Evolutionary conservation across 2,329 filamentous ascomycete genomes (phyloP), one percentile per base, ranked within the genome.

Genomic region (Aspergillus neoniger): DNA sequence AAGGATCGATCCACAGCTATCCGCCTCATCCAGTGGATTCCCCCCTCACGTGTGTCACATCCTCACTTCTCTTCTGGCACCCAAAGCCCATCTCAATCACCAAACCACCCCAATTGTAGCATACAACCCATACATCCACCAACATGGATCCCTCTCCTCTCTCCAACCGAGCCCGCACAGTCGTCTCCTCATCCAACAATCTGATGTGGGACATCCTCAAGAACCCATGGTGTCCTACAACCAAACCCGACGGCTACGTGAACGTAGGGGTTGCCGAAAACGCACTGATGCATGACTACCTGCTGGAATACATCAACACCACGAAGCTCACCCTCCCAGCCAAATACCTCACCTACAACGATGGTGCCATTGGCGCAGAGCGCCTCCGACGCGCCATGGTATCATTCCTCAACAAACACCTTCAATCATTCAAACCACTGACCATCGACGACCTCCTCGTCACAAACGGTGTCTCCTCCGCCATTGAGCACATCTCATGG

Each of bases 261-360:
- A 83, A 79, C 59, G 74, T 85, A 0, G 82, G 82, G 1, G 74
- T 85, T 1, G 83, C 83, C 5, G 83, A 85, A 67, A 85, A 85
- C 65, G 69, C 72, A 0, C 76, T 85, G 44, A 83, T 85, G 82
- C 82, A 84, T 58, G 66, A 76, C 17, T 66, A 74, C 3, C 74
- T 85, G 3, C 68, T 76, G 2, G 65, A 77, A 19, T 80, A 80
- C 80, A 54, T 73, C 30, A 78, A 81, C 64, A 64, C 66, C 2
- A 28, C 25, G 25, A 77, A 78, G 48, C 64, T 80, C 6, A 66
- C 76, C 2, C 53, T 77, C 1, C 69, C 71, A 0, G 62, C 66
- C 15, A 65, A 69, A 47, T 71, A 69, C 19, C 70, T 78, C 47
- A 77, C 75, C 12, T 79, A 78, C 60, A 75, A 76, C n/a, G 73